These are phyloP conservation scores for Teunomyces atbi DNA, from an alignment of 805 yeast species.

Conservation along the genomic window DNA sequence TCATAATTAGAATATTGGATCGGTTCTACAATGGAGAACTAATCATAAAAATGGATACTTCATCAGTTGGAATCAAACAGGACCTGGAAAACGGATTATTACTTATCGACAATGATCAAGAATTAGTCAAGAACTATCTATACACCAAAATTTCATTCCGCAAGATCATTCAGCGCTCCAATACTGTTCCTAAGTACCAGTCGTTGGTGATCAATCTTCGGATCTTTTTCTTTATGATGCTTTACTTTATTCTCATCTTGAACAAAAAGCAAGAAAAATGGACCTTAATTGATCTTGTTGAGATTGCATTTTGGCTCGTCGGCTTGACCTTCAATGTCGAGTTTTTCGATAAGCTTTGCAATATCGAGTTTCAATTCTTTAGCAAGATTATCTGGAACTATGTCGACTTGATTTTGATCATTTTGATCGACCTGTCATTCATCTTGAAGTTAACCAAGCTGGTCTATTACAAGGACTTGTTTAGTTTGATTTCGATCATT, in stretches of 20 bases:
- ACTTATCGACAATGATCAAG: slow-evolving; percentile 9
- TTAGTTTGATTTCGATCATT: slow-evolving; percentile 46
- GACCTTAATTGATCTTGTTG: slow-evolving; percentile 18
- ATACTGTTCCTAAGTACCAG: slow-evolving; percentile 41
- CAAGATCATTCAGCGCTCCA: slow-evolving; percentile 29
- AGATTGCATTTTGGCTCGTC: slow-evolving; percentile 43
- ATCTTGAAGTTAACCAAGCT: slow-evolving; percentile 17
- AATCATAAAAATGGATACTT: slow-evolving; percentile 30
- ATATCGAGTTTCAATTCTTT: slow-evolving; percentile 46
- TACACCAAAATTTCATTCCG: slow-evolving; percentile 31
- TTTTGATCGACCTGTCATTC: slow-evolving; percentile 36
- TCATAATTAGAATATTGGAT: slow-evolving; percentile 44
- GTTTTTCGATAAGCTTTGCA: slow-evolving; percentile 40
- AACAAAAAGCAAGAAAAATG: slow-evolving; percentile 15
- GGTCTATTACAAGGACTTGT: slow-evolving; percentile 28
- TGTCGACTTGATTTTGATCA: slow-evolving; percentile 43
- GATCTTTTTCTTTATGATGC: slow-evolving; percentile 27
- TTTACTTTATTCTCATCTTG: slow-evolving; percentile 30
- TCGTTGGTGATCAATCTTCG: slow-evolving; percentile 39
- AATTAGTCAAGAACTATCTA: slow-evolving; percentile 22
- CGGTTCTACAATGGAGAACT: slow-evolving; percentile 54
- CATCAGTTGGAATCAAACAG: slow-evolving; percentile 11
- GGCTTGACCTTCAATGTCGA: slow-evolving; percentile 49
- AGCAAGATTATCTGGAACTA: slow-evolving; percentile 54
- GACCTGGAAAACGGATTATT: slow-evolving; percentile 12